phyloP scores from a whole-genome alignment of 2,329 filamentous ascomycete species.

The Aspergillus sojae region DNA sequence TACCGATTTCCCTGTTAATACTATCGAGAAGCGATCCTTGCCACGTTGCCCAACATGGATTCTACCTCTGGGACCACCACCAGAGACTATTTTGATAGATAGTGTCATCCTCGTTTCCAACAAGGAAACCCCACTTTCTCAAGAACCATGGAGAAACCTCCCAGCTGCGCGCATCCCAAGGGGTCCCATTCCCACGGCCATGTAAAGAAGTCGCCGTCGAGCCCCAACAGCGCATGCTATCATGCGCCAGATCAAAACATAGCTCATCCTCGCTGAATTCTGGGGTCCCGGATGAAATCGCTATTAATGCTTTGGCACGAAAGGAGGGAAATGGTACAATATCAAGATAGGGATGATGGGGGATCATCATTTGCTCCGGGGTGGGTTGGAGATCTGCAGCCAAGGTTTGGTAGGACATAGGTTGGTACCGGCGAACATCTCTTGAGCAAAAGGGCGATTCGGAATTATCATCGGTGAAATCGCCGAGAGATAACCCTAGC shows the following conservation, averaged over 20 bases:
- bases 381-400: neutral
- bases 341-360: neutral
- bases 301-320: neutral
- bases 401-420: neutral
- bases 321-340: neutral
- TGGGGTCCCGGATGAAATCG: neutral
- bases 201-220: neutral
- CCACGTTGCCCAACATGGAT: neutral
- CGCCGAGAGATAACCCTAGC: neutral
- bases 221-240: neutral
- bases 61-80: neutral
- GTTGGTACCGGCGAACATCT: neutral
- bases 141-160: neutral
- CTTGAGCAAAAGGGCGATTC: neutral
- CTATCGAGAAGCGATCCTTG: neutral
- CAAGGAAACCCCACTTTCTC: neutral
- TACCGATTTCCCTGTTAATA: no score
- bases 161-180: neutral
- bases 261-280: neutral
- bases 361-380: neutral
- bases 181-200: neutral
- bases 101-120: neutral
- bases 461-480: neutral
- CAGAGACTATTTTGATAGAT: neutral
- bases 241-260: neutral